Evolutionary conservation across 768 basidiomycete species (phyloP), one percentile per base, ranked within the genome.

Genomic region (Kwoniella sp.): DNA sequence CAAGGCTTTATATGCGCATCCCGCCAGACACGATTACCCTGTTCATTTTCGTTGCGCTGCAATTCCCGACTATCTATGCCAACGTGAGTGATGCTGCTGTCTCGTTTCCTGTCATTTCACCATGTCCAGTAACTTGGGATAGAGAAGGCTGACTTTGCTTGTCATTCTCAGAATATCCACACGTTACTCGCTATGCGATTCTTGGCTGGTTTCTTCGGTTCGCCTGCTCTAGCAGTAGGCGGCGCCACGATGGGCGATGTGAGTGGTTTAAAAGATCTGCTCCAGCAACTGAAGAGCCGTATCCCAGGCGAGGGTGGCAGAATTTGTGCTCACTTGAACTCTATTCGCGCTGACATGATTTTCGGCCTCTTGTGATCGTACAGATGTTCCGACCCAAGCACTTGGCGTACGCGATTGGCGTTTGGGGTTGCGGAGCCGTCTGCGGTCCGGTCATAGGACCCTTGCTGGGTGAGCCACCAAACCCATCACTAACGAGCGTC

Each of bases 141-240:
- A 7, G 37, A 24, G 21, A 22, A 24, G 5, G 10, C 22, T 60
- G 22, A 60, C 12, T 10, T 17, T 22, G 13, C 36, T 40, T n/a
- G 29, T 19, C 52, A 13, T n/a, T 65, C 76, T 2, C 79, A 80
- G 9, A 87, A 88, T 72, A 84, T 88, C 57, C 80, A 84, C 60
- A 86, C 86, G 0, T 78, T 88, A 8, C 80, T 88, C 5, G 71
- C 87, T n/a, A 86, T 86, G 1, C 83, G 88, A 1, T 88, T 88
- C 74, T 71, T 89, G 22, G 83, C 82, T 22, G 88, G 88, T 2
- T 83, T 87, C 71, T 88, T 87, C 68, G 87, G 85, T n/a, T 84
- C 84, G 51, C 37, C 60, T 7, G 27, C 60, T 25, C 47, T 75
- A 40, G 68, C 67, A 13, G 70, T 70, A 26, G 60, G 68, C 1